Conservation (phyloP, 352 stramenopile genomes). For the Globisporangium yorkense region DNA sequence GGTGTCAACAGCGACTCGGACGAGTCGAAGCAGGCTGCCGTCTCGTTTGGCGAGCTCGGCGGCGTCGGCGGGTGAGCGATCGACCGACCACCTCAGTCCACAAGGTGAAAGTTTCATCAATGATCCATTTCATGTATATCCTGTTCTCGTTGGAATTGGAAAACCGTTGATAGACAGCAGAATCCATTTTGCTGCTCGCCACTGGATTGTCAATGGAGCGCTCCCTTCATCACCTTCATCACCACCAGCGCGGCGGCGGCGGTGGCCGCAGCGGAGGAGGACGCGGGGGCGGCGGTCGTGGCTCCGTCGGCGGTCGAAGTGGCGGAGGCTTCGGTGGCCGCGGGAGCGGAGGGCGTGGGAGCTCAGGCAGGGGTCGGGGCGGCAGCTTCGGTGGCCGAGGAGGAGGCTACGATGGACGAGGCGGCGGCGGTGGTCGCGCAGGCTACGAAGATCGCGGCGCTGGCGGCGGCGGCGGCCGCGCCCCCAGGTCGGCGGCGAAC, state of each 20-base stretch:
- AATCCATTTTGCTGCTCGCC: neutral
- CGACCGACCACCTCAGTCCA: no score
- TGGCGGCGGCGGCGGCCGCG: constrained; percentile 7
- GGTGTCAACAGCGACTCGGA: neutral
- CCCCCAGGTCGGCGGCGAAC: constrained; percentile 4
- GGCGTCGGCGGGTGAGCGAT: neutral
- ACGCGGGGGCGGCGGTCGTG: constrained; percentile 1
- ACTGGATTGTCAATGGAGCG: neutral
- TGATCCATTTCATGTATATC: no score
- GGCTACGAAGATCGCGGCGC: constrained; percentile 1
- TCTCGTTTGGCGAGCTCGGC: neutral
- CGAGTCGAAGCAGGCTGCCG: neutral
- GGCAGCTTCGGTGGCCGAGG: constrained; percentile 5
- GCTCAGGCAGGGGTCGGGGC: neutral
- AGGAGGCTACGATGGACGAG: neutral
- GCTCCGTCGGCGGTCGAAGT: neutral
- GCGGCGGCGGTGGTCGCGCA: neutral
- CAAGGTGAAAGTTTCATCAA: no score
- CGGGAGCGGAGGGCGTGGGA: neutral
- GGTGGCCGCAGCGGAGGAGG: neutral
- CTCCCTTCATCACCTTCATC: neutral
- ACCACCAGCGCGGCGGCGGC: neutral
- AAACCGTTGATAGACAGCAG: no score
- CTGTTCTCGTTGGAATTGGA: no score
- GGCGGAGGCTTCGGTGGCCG: neutral